Conservation (phyloP, 2,329 filamentous ascomycete species). For the Leptographium procerum region DNA sequence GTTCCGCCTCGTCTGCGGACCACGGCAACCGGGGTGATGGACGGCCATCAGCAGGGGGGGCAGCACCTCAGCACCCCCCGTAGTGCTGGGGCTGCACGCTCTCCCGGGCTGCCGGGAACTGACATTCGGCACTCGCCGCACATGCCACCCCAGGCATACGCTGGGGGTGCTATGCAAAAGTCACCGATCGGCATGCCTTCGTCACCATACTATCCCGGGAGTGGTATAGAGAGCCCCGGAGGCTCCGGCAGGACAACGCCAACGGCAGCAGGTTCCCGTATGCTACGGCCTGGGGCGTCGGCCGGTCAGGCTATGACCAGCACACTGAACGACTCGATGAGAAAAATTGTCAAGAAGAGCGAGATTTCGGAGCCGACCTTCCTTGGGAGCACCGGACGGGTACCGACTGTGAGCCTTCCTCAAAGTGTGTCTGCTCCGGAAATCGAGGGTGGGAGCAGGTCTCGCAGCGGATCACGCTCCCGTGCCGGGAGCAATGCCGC, state of each 20-base stretch:
- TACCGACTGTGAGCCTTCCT: slow-evolving; percentile 30
- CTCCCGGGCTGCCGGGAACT: slow-evolving; percentile 36
- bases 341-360: slow-evolving; percentile 30
- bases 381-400: slow-evolving; percentile 32
- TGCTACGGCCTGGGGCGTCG: slow-evolving; percentile 15
- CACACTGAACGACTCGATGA: slow-evolving; percentile 27
- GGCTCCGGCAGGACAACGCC: slow-evolving; percentile 23
- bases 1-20: slow-evolving; percentile 4
- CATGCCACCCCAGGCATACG: slow-evolving; percentile 32
- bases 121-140: slow-evolving; percentile 36
- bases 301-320: slow-evolving; percentile 16
- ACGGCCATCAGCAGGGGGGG: neutral
- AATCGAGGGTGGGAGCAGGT: slow-evolving; percentile 18
- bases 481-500: slow-evolving; percentile 26
- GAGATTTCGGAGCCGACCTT: slow-evolving; percentile 42
- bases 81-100: slow-evolving; percentile 21
- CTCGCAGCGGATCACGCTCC: slow-evolving; percentile 26
- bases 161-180: slow-evolving; percentile 12
- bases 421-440: slow-evolving; percentile 13
- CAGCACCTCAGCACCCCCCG: slow-evolving; percentile 15
- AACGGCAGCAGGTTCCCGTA: slow-evolving; percentile 15
- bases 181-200: slow-evolving; percentile 26
- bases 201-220: slow-evolving; percentile 18
- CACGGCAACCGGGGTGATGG: neutral
- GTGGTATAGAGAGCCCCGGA: neutral